Conservation (phyloP, 768 basidiomycete genomes). For the Hygrocybe coccinea region DNA sequence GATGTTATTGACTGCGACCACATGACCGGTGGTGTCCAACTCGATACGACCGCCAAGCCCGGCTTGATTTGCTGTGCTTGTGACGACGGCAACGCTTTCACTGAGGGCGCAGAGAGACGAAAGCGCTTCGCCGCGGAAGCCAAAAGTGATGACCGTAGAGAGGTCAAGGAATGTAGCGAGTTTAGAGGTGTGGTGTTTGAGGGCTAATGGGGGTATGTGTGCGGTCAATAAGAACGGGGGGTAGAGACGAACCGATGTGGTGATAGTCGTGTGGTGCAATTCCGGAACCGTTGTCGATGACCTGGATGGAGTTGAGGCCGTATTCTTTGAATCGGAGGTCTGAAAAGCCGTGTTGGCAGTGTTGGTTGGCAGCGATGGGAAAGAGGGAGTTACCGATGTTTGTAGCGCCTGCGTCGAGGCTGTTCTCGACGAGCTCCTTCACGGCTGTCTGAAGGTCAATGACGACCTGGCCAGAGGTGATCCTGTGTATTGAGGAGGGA, state of each 20-base stretch:
- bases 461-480: slow-evolving; percentile 94
- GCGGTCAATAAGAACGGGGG: not conserved
- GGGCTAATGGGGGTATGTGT: slow-evolving; percentile 42
- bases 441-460: slow-evolving; percentile 89
- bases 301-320: slow-evolving; percentile 77
- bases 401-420: slow-evolving; percentile 87
- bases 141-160: slow-evolving; percentile 71
- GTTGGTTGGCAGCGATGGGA: not conserved
- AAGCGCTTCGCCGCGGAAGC: slow-evolving; percentile 94
- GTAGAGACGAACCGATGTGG: slow-evolving; percentile 57
- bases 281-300: slow-evolving; percentile 89
- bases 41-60: slow-evolving; percentile 81
- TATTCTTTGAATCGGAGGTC: slow-evolving; percentile 89
- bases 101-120: slow-evolving; percentile 87
- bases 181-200: slow-evolving; percentile 95
- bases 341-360: slow-evolving; percentile 26
- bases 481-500: slow-evolving; percentile 69
- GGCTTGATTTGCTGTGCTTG: slow-evolving; percentile 62
- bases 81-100: slow-evolving; percentile 63
- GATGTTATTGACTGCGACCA: slow-evolving; percentile 53
- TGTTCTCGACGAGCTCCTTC: slow-evolving; percentile 96
- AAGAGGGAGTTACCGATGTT: slow-evolving; percentile 58
- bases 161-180: slow-evolving; percentile 72
- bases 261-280: slow-evolving; percentile 75
- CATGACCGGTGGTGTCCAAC: slow-evolving; percentile 60